These are phyloP conservation scores for Hirsutella rhossiliensis DNA, from an alignment of 2,329 filamentous ascomycete genomes.

Conservation along the genomic window DNA sequence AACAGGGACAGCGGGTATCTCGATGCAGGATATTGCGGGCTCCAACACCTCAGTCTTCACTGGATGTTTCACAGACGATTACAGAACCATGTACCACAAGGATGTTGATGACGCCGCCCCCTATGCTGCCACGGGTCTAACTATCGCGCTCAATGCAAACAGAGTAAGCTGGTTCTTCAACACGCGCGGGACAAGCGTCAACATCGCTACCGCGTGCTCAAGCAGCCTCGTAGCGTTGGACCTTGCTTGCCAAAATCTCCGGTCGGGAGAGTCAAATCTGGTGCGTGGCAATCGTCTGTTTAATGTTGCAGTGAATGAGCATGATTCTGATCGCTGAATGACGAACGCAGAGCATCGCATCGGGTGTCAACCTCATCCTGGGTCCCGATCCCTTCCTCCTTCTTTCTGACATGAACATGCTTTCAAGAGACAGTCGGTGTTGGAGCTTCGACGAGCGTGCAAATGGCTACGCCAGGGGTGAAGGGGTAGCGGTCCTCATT, in stretches of 20 bases:
- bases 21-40: conserved; percentile 10
- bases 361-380: not conserved
- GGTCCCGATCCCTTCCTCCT: conserved; percentile 5
- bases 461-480: conserved; percentile 35
- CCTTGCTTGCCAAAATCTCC: conserved; percentile 17
- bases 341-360: too few relatives aligned
- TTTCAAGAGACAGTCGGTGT: conserved; percentile 12
- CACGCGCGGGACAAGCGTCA: conserved; percentile 21
- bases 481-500: conserved; percentile 28
- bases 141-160: conserved; percentile 18
- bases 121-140: conserved; percentile 9
- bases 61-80: conserved; percentile 16
- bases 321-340: too few relatives aligned
- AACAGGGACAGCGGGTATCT: conserved; percentile 13
- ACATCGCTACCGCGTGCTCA: conserved; percentile 27
- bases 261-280: conserved; percentile 13
- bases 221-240: conserved; percentile 21
- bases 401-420: conserved; percentile 14
- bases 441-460: conserved; percentile 26
- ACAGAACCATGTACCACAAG: conserved; percentile 9
- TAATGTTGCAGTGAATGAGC: too few relatives aligned
- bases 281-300: too few relatives aligned
- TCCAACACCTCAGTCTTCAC: conserved; percentile 15
- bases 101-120: conserved; percentile 13
- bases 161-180: conserved; percentile 23